Evolutionary conservation across 2,329 filamentous ascomycete species (phyloP), one percentile per base, ranked within the genome.

Genomic region (Curvularia hawaiiensis): DNA sequence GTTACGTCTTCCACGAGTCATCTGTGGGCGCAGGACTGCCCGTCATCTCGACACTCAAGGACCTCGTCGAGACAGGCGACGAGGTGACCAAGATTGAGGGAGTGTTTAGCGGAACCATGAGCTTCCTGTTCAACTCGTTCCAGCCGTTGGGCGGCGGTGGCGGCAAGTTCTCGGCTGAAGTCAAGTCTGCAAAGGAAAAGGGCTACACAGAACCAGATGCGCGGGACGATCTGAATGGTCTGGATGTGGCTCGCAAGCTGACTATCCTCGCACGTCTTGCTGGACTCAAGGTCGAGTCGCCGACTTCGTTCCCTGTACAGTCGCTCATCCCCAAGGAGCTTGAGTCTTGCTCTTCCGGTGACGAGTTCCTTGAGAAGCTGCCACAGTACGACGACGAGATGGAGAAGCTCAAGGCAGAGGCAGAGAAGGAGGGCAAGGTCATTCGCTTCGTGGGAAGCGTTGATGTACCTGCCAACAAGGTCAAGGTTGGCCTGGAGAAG

Each of bases 71-170:
- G 62, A 99, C 95, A 1, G 95, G 95, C 41, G 95, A 99, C 74
- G 84, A 91, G 74, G 89, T 99, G 5, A 92, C 86, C 53, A 93
- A 89, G 79, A 96, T 99, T 67, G 94, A 98, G 79, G 95, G 95
- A 65, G 93, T 99, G 50, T 98, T 99, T 80, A 96, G 91, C 60
- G 95, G 95, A 63, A 99, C 95, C 54, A 94, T 99, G 87, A 96
- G 91, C 39, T 99, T 97, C 83, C 84, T 99, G 40, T 98, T 99
- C 87, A 98, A 98, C 83, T 93, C 88, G 22, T 99, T 98, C 77
- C 92, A 93, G 48, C 95, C 95, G 0, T 88, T 88, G 3, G 85
- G 87, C 49, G 90, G 89, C 5, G 80, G 83, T 22, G 90, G 90
- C 33, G 91, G 91, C 51, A 88, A 89, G 71, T 99, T 96, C 89